Percentiles rank a stretch among this genome's conserved stretches.
Conservation (phyloP, 768 basidiomycete genomes). For the Russula virescens region DNA sequence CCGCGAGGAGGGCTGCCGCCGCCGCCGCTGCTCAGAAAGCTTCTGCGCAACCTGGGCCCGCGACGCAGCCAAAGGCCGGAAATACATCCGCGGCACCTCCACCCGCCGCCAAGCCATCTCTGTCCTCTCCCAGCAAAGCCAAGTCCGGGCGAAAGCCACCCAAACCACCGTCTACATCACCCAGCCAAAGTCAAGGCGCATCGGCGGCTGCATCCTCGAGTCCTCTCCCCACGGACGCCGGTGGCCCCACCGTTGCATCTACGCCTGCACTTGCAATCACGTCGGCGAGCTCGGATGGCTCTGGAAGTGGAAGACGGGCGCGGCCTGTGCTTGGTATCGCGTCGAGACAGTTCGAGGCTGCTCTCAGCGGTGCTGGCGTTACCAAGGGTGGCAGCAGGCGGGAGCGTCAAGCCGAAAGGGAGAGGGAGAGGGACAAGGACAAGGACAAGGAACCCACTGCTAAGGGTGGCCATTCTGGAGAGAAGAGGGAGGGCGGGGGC, state of each 20-base stretch:
- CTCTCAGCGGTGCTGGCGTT: slow-evolving; percentile 58
- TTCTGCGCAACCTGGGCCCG: slow-evolving; percentile 4
- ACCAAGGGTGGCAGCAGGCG: slow-evolving; percentile 32
- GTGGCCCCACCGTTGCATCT: slow-evolving; percentile 12
- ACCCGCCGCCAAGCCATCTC: not conserved
- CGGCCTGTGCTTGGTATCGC: slow-evolving; percentile 60
- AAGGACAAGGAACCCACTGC: slow-evolving; percentile 26
- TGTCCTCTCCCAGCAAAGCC: slow-evolving; percentile 7
- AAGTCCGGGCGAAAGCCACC: slow-evolving; percentile 12
- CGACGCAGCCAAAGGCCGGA: slow-evolving; percentile 8
- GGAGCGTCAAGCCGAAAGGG: slow-evolving; percentile 26
- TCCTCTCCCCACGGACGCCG: slow-evolving; percentile 15
- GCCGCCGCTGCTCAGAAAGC: slow-evolving; percentile 19
- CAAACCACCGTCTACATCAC: not conserved
- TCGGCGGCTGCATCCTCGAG: not conserved
- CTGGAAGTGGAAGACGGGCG: slow-evolving; percentile 10
- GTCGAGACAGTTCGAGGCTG: slow-evolving; percentile 67
- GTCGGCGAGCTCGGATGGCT: slow-evolving; percentile 33
- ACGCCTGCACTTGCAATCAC: slow-evolving; percentile 17
- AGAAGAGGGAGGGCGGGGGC: slow-evolving; percentile 21
- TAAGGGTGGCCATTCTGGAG: slow-evolving; percentile 19
- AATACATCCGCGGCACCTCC: not conserved
- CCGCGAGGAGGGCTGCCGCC: slow-evolving; percentile 31
- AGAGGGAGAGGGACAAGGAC: slow-evolving; percentile 33
- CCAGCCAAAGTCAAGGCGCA: not conserved